Evolutionary conservation across 441 rosid species (phyloP).

Genomic region (Eutrema salsugineum): DNA sequence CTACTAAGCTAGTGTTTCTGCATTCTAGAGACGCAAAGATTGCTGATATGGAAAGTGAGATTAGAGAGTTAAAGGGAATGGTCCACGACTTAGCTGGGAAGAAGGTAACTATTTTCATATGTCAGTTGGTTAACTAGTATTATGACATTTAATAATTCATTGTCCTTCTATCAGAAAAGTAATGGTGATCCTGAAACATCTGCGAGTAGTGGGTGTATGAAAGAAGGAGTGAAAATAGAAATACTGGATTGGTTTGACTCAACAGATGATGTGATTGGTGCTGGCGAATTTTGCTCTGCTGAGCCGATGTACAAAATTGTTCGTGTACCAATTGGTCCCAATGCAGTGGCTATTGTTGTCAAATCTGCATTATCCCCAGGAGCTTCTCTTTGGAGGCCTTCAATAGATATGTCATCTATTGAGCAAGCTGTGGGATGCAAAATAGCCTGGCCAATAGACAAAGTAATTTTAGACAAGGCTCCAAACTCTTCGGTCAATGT

Average conservation of each 20-base stretch:
- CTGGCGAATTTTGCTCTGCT: neutral
- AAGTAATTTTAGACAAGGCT: neutral
- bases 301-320: neutral
- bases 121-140: neutral
- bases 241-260: neutral
- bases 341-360: neutral
- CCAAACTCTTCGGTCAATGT: neutral
- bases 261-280: neutral
- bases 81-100: neutral
- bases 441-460: neutral
- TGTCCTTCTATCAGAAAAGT: neutral
- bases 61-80: neutral
- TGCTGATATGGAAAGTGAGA: neutral
- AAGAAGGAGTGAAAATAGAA: neutral
- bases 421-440: neutral
- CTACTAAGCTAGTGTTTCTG: neutral
- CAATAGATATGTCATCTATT: neutral
- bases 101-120: neutral
- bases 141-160: neutral
- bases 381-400: neutral
- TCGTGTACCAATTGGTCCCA: conserved; percentile 1
- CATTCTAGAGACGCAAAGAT: neutral
- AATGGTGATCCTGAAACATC: neutral
- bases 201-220: neutral
- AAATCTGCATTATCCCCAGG: neutral